These are phyloP conservation scores for Suillus hirtellus DNA, from an alignment of 768 basidiomycete species.

Conservation along the genomic window DNA sequence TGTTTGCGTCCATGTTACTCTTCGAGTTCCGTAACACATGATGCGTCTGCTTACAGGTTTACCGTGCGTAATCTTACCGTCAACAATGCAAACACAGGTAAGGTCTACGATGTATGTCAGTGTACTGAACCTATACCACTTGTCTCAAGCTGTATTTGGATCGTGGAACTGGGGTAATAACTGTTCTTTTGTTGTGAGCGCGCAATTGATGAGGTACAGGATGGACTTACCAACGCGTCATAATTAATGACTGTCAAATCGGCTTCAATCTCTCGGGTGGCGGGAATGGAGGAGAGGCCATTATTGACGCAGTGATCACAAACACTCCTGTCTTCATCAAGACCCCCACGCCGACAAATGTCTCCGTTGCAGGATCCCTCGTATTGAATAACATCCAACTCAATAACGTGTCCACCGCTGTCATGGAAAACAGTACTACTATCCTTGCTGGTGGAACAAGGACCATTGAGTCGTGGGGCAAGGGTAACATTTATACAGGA, in stretches of 20 bases:
- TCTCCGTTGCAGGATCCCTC: slow-evolving; percentile 31
- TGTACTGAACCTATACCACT: not conserved
- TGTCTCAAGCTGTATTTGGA: slow-evolving; percentile 25
- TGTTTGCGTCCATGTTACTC: not conserved
- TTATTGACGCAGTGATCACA: slow-evolving; percentile 33
- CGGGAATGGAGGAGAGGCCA: slow-evolving; percentile 31
- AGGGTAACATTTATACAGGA: slow-evolving; percentile 57
- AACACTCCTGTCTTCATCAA: slow-evolving; percentile 35
- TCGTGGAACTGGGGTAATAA: slow-evolving; percentile 35
- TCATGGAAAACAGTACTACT: slow-evolving; percentile 51
- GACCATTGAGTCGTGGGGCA: slow-evolving; percentile 44
- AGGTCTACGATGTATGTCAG: not conserved
- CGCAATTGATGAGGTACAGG: slow-evolving; percentile 14
- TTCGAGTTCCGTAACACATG: not conserved
- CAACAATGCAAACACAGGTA: slow-evolving; percentile 46
- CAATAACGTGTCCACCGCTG: slow-evolving; percentile 29
- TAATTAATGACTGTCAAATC: slow-evolving; percentile 32
- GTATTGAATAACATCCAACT: slow-evolving; percentile 37
- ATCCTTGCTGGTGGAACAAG: slow-evolving; percentile 59
- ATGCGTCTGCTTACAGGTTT: slow-evolving; percentile 21
- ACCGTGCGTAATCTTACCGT: slow-evolving; percentile 60
- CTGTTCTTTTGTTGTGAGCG: not conserved
- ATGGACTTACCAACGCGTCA: slow-evolving; percentile 37
- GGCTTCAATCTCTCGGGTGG: slow-evolving; percentile 31
- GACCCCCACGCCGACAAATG: slow-evolving; percentile 25